Conservation (phyloP, 371 early-diverging fungal species). For the Mucor lusitanicus region DNA sequence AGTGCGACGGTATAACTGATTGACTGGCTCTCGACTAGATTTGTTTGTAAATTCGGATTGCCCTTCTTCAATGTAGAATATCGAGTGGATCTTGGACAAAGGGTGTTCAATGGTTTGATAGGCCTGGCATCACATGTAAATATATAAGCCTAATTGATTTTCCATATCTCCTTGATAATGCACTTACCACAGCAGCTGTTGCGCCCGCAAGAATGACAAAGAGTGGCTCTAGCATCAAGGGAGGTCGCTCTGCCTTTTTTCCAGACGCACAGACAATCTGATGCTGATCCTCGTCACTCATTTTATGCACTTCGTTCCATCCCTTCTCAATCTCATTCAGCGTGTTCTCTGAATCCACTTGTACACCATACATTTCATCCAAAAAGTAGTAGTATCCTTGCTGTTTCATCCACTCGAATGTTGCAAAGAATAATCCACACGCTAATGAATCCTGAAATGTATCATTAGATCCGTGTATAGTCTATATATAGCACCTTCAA, state of each 20-base stretch:
- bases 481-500: no score
- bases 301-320: conserved; percentile 26
- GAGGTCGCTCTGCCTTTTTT: conserved; percentile 42
- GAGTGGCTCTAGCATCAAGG: conserved; percentile 61
- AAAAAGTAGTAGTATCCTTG: conserved; percentile 66
- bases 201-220: conserved; percentile 77
- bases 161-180: not conserved
- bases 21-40: conserved; percentile 34
- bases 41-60: conserved; percentile 55
- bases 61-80: conserved; percentile 69
- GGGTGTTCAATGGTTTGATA: conserved; percentile 79
- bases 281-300: conserved; percentile 13
- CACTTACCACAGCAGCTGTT: conserved; percentile 61
- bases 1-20: conserved; percentile 53
- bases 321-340: conserved; percentile 32
- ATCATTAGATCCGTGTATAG: not conserved
- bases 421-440: conserved; percentile 77
- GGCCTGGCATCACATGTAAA: conserved; percentile 34
- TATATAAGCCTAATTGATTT: not conserved
- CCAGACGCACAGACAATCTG: conserved; percentile 4
- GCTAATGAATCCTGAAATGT: conserved; percentile 64
- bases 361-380: conserved; percentile 59
- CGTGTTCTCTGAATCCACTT: conserved; percentile 44
- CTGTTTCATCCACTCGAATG: conserved; percentile 76
- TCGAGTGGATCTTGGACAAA: conserved; percentile 68